Conservation (phyloP, 257 asterid genomes). For the Henckelia pumila region DNA sequence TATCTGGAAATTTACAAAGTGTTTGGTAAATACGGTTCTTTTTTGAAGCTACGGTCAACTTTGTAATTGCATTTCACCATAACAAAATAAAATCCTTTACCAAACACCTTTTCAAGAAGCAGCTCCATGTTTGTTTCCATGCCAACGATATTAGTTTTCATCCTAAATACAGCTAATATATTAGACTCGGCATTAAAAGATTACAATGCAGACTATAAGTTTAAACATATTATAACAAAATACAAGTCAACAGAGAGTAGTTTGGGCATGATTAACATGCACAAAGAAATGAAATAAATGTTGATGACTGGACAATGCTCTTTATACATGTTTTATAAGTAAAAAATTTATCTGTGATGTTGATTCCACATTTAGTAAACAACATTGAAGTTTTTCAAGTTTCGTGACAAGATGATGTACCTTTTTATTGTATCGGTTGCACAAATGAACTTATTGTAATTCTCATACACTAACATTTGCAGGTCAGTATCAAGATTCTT, state of each 20-base stretch:
- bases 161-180: conserved; percentile 50
- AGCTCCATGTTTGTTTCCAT: conserved; percentile 98
- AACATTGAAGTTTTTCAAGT: conserved; percentile 7
- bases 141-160: conserved; percentile 94
- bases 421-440: conserved; percentile 97
- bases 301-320: background rate
- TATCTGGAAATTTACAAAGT: conserved; percentile 55
- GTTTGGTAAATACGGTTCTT: conserved; percentile 10
- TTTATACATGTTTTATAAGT: background rate
- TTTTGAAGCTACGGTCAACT: conserved; percentile 1
- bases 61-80: conserved; percentile 20
- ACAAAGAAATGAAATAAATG: conserved; percentile 12
- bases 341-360: background rate
- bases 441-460: conserved; percentile 96
- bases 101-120: conserved; percentile 93
- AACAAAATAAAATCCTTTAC: conserved; percentile 32
- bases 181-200: conserved; percentile 20
- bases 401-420: conserved; percentile 36
- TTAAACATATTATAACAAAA: conserved; percentile 1
- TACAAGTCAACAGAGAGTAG: conserved; percentile 11
- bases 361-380: background rate
- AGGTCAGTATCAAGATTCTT: conserved; percentile 96
- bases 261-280: conserved; percentile 13
- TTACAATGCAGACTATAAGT: conserved; percentile 11
- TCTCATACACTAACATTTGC: conserved; percentile 97